Evolutionary conservation across 805 yeast species (phyloP).

Genomic region (Pichia pseudocactophila): DNA sequence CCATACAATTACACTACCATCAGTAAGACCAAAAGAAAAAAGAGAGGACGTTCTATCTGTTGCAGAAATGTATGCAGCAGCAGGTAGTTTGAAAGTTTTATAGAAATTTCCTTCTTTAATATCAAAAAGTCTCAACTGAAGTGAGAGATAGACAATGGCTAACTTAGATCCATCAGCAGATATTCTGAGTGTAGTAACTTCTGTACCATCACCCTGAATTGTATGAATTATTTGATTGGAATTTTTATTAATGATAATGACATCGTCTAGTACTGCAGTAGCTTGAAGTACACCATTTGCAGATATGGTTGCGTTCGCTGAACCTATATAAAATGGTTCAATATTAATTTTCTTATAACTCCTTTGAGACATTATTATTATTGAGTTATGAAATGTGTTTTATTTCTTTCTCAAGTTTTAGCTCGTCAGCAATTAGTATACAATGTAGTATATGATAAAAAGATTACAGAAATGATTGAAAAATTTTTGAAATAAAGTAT

Average conservation of each 20-base stretch:
- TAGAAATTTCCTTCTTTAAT: constrained; percentile 32
- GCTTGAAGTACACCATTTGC: constrained; percentile 57
- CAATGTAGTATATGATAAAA: too few relatives aligned
- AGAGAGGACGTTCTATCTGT: constrained; percentile 76
- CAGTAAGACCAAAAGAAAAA: constrained; percentile 91
- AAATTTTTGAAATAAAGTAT: too few relatives aligned
- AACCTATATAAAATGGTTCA: constrained; percentile 83
- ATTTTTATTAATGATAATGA: constrained; percentile 55
- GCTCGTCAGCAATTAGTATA: too few relatives aligned
- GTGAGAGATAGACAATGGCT: constrained; percentile 55
- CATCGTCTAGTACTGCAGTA: constrained; percentile 71
- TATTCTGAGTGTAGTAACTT: constrained; percentile 62
- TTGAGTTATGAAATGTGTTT: too few relatives aligned
- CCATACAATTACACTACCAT: constrained; percentile 86
- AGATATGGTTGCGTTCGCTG: constrained; percentile 64
- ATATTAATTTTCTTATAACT: constrained; percentile 37
- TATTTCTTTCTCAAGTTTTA: too few relatives aligned
- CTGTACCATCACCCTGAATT: constrained; percentile 79
- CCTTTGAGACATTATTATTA: constrained; percentile 20
- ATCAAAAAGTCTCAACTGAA: constrained; percentile 62
- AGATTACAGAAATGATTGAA: too few relatives aligned
- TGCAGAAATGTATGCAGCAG: constrained; percentile 75
- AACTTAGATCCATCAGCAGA: constrained; percentile 68
- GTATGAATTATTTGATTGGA: constrained; percentile 50
- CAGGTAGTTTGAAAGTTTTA: constrained; percentile 51